phyloP scores from a whole-genome alignment of 208 protist genomes.

The Leishmania major region DNA sequence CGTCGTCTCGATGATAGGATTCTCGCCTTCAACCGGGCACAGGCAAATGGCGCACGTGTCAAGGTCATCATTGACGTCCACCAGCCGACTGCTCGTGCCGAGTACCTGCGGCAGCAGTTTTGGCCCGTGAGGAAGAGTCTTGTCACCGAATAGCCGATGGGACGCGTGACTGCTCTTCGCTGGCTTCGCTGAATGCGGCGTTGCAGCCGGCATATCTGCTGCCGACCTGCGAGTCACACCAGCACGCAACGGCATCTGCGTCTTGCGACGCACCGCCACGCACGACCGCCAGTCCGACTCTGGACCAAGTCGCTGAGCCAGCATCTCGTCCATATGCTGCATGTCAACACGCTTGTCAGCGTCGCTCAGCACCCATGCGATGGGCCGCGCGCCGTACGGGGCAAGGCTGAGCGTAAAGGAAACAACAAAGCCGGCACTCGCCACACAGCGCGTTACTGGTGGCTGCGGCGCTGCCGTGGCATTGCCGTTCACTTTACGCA shows the following conservation, averaged over 20 bases:
- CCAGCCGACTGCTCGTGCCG: neutral
- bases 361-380: slow-evolving; percentile 47
- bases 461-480: neutral
- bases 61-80: neutral
- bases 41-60: slow-evolving; percentile 64
- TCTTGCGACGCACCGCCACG: slow-evolving; percentile 1
- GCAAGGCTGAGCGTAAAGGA: slow-evolving; percentile 29
- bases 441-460: slow-evolving; percentile 21
- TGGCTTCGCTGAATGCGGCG: neutral
- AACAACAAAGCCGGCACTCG: neutral
- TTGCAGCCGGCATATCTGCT: neutral
- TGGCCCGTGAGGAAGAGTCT: neutral
- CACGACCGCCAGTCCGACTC: slow-evolving; percentile 26
- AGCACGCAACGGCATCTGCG: neutral
- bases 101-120: neutral
- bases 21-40: slow-evolving; percentile 31
- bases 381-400: slow-evolving; percentile 55
- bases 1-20: slow-evolving; percentile 46
- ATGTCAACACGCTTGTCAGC: slow-evolving; percentile 13
- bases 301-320: slow-evolving; percentile 9
- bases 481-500: slow-evolving; percentile 3
- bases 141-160: neutral
- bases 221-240: neutral
- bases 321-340: slow-evolving; percentile 15
- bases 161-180: neutral